A percentile compares a stretch with the other conserved stretches of the same genome.
These are phyloP conservation scores for Grigorovia yakushimaensis DNA, from an alignment of 805 yeast species.

Conservation along the genomic window DNA sequence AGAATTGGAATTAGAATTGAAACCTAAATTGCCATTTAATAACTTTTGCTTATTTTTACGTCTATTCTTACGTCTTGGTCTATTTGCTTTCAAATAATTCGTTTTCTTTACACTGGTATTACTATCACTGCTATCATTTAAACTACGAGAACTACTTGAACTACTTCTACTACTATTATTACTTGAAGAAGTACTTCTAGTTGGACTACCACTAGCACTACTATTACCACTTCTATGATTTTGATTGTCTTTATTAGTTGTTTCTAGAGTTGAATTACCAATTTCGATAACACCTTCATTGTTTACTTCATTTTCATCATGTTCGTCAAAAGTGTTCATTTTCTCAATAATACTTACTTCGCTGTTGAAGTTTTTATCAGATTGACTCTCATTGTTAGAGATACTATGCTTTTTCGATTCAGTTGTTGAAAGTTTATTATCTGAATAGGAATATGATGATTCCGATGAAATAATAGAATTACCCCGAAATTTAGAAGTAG, in stretches of 20 bases:
- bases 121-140: background rate
- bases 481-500: background rate
- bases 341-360: background rate
- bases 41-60: background rate
- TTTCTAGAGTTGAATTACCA: background rate
- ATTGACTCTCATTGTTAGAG: too few species aligned
- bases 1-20: background rate
- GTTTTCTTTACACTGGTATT: background rate
- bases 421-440: background rate
- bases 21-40: background rate
- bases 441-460: background rate
- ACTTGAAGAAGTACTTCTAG: background rate
- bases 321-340: too few species aligned
- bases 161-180: background rate
- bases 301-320: background rate
- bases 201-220: background rate
- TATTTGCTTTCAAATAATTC: background rate
- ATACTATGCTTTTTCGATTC: background rate
- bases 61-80: background rate
- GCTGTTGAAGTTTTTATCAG: too few species aligned
- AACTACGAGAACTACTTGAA: background rate
- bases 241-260: too few species aligned
- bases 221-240: too few species aligned
- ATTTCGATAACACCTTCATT: too few species aligned
- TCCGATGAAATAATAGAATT: background rate